Percentiles rank a stretch among this genome's conserved stretches.
phyloP scores from a whole-genome alignment of 345 rosid genomes.

The Ceriops decandra region DNA sequence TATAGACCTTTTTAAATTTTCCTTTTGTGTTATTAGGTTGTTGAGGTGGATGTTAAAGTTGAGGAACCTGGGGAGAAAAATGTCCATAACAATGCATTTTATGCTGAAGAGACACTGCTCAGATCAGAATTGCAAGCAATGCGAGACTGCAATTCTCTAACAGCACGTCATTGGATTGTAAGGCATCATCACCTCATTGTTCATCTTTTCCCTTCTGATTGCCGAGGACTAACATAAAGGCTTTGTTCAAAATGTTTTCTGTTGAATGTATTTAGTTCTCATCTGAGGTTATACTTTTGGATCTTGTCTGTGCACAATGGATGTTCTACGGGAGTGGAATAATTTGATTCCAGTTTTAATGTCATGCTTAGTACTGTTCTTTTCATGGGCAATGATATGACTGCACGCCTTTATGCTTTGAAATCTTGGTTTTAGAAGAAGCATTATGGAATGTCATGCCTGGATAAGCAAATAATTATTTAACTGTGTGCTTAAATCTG shows the following conservation, averaged over 20 bases:
- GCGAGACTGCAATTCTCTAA: constrained; percentile 74
- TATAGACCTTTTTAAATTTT: too few relatives aligned
- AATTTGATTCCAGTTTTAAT: background rate
- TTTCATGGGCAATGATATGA: too few relatives aligned
- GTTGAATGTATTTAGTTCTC: background rate
- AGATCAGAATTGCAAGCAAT: constrained; percentile 68
- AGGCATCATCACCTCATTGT: constrained; percentile 25
- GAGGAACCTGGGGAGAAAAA: constrained; percentile 76
- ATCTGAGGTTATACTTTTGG: background rate
- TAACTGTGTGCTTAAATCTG: too few relatives aligned
- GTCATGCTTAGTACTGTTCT: background rate
- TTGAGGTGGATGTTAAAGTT: constrained; percentile 70
- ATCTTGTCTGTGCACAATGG: background rate
- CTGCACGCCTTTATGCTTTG: too few relatives aligned
- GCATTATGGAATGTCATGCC: background rate
- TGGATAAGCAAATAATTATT: too few relatives aligned
- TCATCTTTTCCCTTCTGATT: background rate
- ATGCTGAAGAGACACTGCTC: constrained; percentile 74
- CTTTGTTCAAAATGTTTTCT: background rate
- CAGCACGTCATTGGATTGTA: constrained; percentile 95
- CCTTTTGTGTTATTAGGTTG: constrained; percentile 47
- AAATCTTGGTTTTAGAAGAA: background rate
- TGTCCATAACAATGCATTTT: constrained; percentile 86
- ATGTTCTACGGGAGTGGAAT: background rate
- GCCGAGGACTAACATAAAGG: background rate